Conservation (phyloP, 2,329 filamentous ascomycete genomes). For the Lojkania enalia region DNA sequence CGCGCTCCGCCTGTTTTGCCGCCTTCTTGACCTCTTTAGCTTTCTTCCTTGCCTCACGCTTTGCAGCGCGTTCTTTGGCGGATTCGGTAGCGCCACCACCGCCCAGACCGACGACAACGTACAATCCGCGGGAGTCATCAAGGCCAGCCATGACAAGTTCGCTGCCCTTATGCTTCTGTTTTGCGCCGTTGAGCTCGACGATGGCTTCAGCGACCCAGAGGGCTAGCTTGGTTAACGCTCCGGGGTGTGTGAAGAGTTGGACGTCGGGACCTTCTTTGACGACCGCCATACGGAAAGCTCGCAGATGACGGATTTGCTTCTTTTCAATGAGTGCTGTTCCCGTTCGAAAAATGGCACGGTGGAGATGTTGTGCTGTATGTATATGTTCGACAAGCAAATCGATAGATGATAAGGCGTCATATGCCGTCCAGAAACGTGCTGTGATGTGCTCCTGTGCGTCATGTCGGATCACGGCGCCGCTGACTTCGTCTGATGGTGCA, state of each 20-base stretch:
- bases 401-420: conserved; percentile 60
- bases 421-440: conserved; percentile 62
- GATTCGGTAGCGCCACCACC: conserved; percentile 75
- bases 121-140: conserved; percentile 84
- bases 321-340: conserved; percentile 91
- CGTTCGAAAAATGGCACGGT: conserved; percentile 89
- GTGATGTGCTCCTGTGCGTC: conserved; percentile 51
- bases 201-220: conserved; percentile 94
- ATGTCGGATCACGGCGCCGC: conserved; percentile 20
- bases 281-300: conserved; percentile 91
- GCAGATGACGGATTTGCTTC: conserved; percentile 87
- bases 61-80: conserved; percentile 62
- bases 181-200: conserved; percentile 76
- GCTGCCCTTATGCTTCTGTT: conserved; percentile 71
- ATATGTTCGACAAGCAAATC: conserved; percentile 75
- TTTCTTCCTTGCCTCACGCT: conserved; percentile 67
- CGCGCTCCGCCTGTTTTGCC: conserved; percentile 64
- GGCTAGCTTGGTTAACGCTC: conserved; percentile 88
- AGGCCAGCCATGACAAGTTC: conserved; percentile 89
- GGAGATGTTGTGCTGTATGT: conserved; percentile 82
- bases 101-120: conserved; percentile 90
- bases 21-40: conserved; percentile 49
- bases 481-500: conserved; percentile 22
- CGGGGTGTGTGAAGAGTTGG: conserved; percentile 86
- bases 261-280: conserved; percentile 95